phyloP scores from a whole-genome alignment of 2,329 filamentous ascomycete genomes.

The Leptosphaerulina australis region DNA sequence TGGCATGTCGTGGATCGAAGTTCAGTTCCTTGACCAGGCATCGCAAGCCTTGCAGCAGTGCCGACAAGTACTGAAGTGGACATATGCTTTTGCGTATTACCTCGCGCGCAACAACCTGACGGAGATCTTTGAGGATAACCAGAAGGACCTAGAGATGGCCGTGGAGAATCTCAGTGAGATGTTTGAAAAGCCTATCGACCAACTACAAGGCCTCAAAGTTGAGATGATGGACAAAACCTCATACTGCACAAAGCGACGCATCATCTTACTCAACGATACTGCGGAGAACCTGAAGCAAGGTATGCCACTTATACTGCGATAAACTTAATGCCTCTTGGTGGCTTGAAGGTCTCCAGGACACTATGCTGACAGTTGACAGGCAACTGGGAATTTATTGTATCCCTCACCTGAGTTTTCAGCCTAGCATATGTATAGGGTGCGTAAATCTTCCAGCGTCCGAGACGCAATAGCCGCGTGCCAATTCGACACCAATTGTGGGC shows the following conservation, averaged over 20 bases:
- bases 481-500: neutral
- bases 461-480: neutral
- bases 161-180: constrained; percentile 97
- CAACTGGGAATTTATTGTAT: constrained; percentile 43
- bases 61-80: constrained; percentile 99
- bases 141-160: constrained; percentile 96
- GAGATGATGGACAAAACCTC: constrained; percentile 99
- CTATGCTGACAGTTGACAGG: constrained; percentile 26
- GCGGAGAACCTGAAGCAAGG: constrained; percentile 89
- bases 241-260: constrained; percentile 90
- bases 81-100: constrained; percentile 98
- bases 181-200: constrained; percentile 95
- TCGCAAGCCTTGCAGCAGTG: constrained; percentile 94
- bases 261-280: constrained; percentile 90
- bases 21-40: constrained; percentile 92
- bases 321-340: neutral
- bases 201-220: constrained; percentile 85
- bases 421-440: neutral
- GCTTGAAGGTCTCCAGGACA: neutral
- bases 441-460: neutral
- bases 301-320: constrained; percentile 54
- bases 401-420: constrained; percentile 24
- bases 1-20: constrained; percentile 98
- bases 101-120: constrained; percentile 94
- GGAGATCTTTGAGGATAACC: constrained; percentile 97